A percentile compares a stretch with the other conserved stretches of the same genome.
phyloP scores from a whole-genome alignment of 345 rosid genomes.

The Dimocarpus longan region DNA sequence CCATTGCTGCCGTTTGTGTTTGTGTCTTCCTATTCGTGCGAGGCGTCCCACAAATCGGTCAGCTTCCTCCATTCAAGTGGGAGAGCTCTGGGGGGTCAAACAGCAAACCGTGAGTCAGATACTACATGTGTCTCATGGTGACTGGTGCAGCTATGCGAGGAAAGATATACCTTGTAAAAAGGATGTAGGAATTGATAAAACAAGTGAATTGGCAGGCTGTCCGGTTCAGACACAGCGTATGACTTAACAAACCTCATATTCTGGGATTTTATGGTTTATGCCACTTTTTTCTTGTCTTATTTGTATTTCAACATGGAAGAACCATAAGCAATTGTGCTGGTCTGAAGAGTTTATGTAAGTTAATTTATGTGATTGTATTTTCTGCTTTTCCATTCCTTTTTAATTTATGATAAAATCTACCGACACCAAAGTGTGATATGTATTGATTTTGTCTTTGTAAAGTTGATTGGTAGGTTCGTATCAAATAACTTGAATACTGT shows the following conservation, averaged over 20 bases:
- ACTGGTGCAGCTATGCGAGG: neutral
- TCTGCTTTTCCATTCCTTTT: neutral
- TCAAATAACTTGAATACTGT: constrained; percentile 16
- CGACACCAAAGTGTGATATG: constrained; percentile 9
- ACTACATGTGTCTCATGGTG: neutral
- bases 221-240: neutral
- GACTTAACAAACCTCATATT: constrained; percentile 12
- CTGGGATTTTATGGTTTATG: constrained; percentile 6
- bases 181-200: neutral
- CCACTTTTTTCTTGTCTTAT: constrained; percentile 14
- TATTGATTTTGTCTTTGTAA: constrained; percentile 32
- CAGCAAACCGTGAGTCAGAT: constrained; percentile 4
- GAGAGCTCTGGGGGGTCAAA: constrained; percentile 46
- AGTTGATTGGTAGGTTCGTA: constrained; percentile 25
- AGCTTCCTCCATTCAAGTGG: constrained; percentile 75
- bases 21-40: constrained; percentile 86
- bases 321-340: neutral
- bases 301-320: constrained; percentile 11
- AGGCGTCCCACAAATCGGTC: constrained; percentile 61
- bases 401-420: neutral
- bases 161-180: neutral
- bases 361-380: constrained; percentile 15
- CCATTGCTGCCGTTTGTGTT: constrained; percentile 88
- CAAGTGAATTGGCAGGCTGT: neutral
- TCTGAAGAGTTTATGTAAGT: neutral